phyloP scores from a whole-genome alignment of 805 yeast genomes.

The Yamadazyma kitorensis region DNA sequence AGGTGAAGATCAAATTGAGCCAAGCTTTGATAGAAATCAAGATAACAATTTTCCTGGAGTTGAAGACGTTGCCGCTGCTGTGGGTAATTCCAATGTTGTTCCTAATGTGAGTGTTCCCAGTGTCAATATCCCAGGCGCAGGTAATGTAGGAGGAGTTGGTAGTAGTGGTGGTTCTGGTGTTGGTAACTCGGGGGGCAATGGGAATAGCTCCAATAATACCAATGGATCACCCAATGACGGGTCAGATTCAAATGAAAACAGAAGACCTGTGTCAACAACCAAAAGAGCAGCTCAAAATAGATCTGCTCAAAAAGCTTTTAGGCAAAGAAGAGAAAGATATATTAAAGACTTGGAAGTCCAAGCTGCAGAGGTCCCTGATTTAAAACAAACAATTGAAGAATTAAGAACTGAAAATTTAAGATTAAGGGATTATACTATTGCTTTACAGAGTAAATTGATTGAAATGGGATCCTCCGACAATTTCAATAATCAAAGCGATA shows the following conservation, averaged over 20 bases:
- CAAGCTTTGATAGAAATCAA: conserved; percentile 23
- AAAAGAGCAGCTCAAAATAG: conserved; percentile 92
- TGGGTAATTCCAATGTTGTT: conserved; percentile 4
- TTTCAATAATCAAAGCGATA: conserved; percentile 1
- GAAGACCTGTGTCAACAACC: conserved; percentile 52
- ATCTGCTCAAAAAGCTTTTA: conserved; percentile 87
- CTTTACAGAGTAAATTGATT: conserved; percentile 64
- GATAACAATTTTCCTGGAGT: conserved; percentile 11
- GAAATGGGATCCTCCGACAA: conserved; percentile 35
- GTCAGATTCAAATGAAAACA: conserved; percentile 1
- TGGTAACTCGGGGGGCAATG: too few relatives aligned
- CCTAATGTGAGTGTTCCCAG: conserved; percentile 1
- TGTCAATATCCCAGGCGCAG: conserved; percentile 5
- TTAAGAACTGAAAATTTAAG: conserved; percentile 68
- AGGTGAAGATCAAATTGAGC: conserved; percentile 27
- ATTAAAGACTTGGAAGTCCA: conserved; percentile 76
- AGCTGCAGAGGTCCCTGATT: conserved; percentile 59
- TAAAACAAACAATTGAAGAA: conserved; percentile 63
- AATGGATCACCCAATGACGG: not conserved
- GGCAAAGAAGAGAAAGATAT: conserved; percentile 78
- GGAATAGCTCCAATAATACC: too few relatives aligned
- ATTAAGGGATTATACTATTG: conserved; percentile 68
- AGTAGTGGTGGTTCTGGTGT: conserved; percentile 7
- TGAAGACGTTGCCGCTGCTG: conserved; percentile 23
- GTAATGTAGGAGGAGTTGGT: conserved; percentile 1